Evolutionary conservation across 768 basidiomycete species (phyloP), one percentile per base, ranked within the genome.

Genomic region (Coprinopsis strossmayeri): DNA sequence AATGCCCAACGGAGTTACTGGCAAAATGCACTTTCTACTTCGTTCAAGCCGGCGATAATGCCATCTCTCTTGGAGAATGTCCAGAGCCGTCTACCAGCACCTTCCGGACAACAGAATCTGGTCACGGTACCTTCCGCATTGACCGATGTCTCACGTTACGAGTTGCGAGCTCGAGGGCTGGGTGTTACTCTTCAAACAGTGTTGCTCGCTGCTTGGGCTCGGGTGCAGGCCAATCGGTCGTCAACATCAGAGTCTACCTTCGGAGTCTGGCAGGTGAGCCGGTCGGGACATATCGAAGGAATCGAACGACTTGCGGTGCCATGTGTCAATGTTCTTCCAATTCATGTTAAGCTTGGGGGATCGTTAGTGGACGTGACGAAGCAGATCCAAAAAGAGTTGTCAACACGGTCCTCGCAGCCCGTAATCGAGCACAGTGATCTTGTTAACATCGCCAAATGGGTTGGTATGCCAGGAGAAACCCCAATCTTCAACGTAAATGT

Each of bases 201-300:
- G 12, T 66, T 71, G 38, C 59, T 76, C 21, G 70, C 72, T 3
- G 69, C 64, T 48, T 76, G 72, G 73, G 69, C 72, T 5, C 61
- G 55, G 1, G 53, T 71, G 39, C 72, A 75, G 50, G 63, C 62
- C 21, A 51, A 52, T 5, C 51, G 65, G 38, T 60, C 64, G 9
- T 52, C 55, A 2, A 51, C 63, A 17, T 51, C 56, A 12, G 53
- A 53, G 17, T 62, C 66, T 2, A 69, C 64, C 5, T 71, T 76
- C 43, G 72, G 72, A 3, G 61, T 76, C 13, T 76, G 74, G 74
- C 73, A 74, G 43, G 67, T 68, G 4, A 72, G 74, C 21, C 60
- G 74, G 37, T 68, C 68, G 12, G 67, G 69, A 10, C 39, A 59
- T 10, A 34, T 69, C 18, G 57, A 64, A 21, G 58, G 64, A 17